These are phyloP conservation scores for Cladorrhinum samala DNA, from an alignment of 495 filamentous ascomycete genomes.

Conservation along the genomic window DNA sequence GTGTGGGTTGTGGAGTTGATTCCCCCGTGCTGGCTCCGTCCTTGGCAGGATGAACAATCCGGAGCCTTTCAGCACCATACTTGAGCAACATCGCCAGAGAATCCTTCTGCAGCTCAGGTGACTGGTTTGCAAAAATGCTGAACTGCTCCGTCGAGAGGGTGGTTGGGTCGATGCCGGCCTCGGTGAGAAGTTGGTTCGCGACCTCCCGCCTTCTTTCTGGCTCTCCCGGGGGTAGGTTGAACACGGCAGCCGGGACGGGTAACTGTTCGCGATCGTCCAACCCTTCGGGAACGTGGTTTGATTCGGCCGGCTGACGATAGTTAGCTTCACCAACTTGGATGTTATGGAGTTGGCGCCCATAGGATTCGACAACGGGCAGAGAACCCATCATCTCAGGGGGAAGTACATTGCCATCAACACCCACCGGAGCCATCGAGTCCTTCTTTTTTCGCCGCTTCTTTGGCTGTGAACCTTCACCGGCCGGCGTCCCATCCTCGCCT, in stretches of 20 bases:
- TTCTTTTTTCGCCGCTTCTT: constrained; percentile 30
- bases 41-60: constrained; percentile 40
- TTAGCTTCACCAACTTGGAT: constrained; percentile 3
- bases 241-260: constrained; percentile 18
- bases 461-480: constrained; percentile 14
- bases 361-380: constrained; percentile 16
- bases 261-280: constrained; percentile 9
- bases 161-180: constrained; percentile 30
- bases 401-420: constrained; percentile 3
- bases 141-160: constrained; percentile 44
- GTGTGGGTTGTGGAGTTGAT: constrained; percentile 15
- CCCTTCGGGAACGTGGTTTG: constrained; percentile 12
- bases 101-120: constrained; percentile 37
- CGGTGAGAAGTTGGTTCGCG: constrained; percentile 34
- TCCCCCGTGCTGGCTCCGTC: constrained; percentile 20
- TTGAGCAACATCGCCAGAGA: constrained; percentile 40
- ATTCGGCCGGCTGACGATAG: constrained; percentile 1
- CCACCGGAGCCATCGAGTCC: constrained; percentile 9
- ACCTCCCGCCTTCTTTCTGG: constrained; percentile 34
- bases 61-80: constrained; percentile 40
- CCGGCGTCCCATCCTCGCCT: constrained; percentile 43
- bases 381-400: constrained; percentile 26
- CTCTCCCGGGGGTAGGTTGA: constrained; percentile 40
- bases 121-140: constrained; percentile 45
- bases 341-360: constrained; percentile 14